A percentile compares a stretch with the other conserved stretches of the same genome.
These are phyloP conservation scores for Umbelopsis isabellina DNA, from an alignment of 192 early-diverging fungal genomes.

Conservation along the genomic window DNA sequence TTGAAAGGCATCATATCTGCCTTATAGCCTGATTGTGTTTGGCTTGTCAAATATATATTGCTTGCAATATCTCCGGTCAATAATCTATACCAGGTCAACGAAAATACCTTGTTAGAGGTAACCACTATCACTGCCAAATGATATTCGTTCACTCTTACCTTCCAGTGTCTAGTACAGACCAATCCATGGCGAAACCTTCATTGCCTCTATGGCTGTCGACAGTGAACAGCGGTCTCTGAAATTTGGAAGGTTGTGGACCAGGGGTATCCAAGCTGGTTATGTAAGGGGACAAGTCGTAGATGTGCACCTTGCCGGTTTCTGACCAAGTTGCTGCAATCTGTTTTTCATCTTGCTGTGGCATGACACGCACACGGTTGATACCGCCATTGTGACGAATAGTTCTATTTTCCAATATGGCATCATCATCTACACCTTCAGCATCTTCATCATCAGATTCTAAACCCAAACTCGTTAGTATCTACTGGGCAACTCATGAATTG, in stretches of 20 bases:
- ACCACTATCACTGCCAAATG: not conserved
- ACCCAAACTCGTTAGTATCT: not conserved
- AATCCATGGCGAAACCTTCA: slow-evolving; percentile 98
- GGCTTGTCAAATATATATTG: slow-evolving; percentile 82
- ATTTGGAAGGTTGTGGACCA: slow-evolving; percentile 66
- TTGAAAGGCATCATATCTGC: slow-evolving; percentile 77
- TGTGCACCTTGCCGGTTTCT: slow-evolving; percentile 93
- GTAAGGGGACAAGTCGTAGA: slow-evolving; percentile 84
- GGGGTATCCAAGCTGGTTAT: slow-evolving; percentile 81
- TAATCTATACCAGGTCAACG: slow-evolving; percentile 49
- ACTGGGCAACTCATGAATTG: no score
- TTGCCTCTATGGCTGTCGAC: slow-evolving; percentile 78
- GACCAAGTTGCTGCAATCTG: slow-evolving; percentile 91
- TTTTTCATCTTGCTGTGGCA: slow-evolving; percentile 50
- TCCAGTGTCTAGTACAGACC: slow-evolving; percentile 72
- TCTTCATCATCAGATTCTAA: slow-evolving; percentile 76
- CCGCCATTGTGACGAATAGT: slow-evolving; percentile 87
- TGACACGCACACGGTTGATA: slow-evolving; percentile 85
- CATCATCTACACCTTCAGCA: slow-evolving; percentile 90
- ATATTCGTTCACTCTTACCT: slow-evolving; percentile 31
- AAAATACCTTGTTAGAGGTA: slow-evolving; percentile 2
- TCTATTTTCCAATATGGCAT: slow-evolving; percentile 88
- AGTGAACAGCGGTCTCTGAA: slow-evolving; percentile 75
- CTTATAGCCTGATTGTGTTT: slow-evolving; percentile 66
- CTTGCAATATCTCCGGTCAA: slow-evolving; percentile 85